Evolutionary conservation across 805 yeast genomes (phyloP), one percentile per base, ranked within the genome.

Genomic region (Debaryomyces hansenii): DNA sequence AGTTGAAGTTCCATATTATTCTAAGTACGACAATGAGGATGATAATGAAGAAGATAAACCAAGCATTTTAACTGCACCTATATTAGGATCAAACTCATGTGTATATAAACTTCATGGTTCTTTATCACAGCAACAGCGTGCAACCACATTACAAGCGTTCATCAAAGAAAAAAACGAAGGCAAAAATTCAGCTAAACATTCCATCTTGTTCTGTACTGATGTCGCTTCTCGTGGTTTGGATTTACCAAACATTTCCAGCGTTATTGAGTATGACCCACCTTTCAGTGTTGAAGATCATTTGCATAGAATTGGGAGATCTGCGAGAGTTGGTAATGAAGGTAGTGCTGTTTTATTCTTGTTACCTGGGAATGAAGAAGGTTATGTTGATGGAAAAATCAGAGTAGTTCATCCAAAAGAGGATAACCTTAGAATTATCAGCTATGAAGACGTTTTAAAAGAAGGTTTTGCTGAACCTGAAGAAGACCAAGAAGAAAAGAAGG

Each of bases 171-270:
- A 48, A 10, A 44, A 46, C n/a, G 70, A 63, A 1, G 70, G 70
- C 34, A 72, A 75, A 5, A 34, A 52, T 5, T 43, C 55, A 12
- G 16, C 34, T n/a, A 76, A 76, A 46, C 84, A 84, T 57, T 76
- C 85, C 2, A 75, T 94, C 16, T 74, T 94, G 58, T 80, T 94
- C 56, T 92, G 98, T 74, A 94, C 99, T 0, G 99, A 94, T 76
- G 98, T 94, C 50, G 99, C 97, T 0, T 84, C 98, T 29, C 83
- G 99, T 70, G 99, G 99, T 51, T 75, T 94, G 51, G 99, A 94
- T 74, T 71, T 94, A 46, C 96, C 97, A 2, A 78, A 82, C 42
- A 89, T 94, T 48, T 80, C 94, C 38, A 81, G 85, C 40, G 96
- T 94, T 28, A 75, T 94, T 15, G 99, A 94, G 64, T 85, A 84